Percentiles rank a stretch among this genome's conserved stretches.
Evolutionary conservation across 148 eudicot genomes (phyloP).

Genomic region (Simmondsia chinensis): DNA sequence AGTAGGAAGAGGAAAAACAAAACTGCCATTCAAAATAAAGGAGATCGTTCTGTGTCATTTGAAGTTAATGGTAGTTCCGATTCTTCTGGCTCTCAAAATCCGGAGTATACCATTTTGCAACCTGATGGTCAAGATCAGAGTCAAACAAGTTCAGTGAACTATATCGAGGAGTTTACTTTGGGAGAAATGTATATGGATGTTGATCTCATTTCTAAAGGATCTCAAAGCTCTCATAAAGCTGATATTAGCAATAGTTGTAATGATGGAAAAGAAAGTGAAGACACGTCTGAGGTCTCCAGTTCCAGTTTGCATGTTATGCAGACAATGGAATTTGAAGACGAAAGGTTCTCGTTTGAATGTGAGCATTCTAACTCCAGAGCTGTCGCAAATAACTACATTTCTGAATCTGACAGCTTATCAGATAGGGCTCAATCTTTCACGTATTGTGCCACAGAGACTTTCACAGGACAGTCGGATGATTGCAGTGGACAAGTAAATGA

Average conservation of each 20-base stretch:
- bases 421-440: slow-evolving; percentile 8
- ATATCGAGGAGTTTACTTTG: slow-evolving; percentile 13
- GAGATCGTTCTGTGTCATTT: slow-evolving; percentile 1
- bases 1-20: too few relatives aligned
- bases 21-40: slow-evolving; percentile 1
- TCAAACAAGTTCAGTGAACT: slow-evolving; percentile 10
- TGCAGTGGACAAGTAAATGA: slow-evolving; percentile 6
- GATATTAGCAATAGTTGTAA: slow-evolving; percentile 4
- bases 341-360: slow-evolving; percentile 1
- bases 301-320: slow-evolving; percentile 2
- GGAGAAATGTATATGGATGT: slow-evolving; percentile 19
- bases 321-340: slow-evolving; percentile 1
- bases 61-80: slow-evolving; percentile 3
- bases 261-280: slow-evolving; percentile 10
- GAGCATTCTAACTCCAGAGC: neutral
- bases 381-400: neutral
- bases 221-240: slow-evolving; percentile 4
- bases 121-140: slow-evolving; percentile 20
- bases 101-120: slow-evolving; percentile 12
- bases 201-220: slow-evolving; percentile 12
- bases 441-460: slow-evolving; percentile 10
- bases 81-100: slow-evolving; percentile 8
- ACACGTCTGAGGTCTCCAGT: slow-evolving; percentile 11
- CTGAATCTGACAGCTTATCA: slow-evolving; percentile 8
- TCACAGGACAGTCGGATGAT: slow-evolving; percentile 6